Evolutionary conservation across 768 basidiomycete genomes (phyloP).

Genomic region (Erythrobasidium yunnanense): DNA sequence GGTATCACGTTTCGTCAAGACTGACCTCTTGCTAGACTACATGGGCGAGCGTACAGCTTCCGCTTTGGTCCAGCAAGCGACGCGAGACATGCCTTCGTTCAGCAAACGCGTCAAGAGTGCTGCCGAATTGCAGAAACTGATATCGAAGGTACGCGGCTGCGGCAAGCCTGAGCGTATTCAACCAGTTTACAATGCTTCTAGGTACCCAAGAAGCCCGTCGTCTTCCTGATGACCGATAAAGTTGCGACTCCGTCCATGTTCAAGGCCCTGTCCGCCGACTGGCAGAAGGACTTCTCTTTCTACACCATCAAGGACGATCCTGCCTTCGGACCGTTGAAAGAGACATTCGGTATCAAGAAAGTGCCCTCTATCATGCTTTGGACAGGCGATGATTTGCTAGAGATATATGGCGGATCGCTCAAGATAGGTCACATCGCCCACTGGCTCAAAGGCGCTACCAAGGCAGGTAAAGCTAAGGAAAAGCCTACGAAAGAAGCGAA

Average conservation of each 20-base stretch:
- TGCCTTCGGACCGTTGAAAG: slow-evolving; percentile 27
- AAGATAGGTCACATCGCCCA: slow-evolving; percentile 21
- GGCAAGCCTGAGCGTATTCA: not conserved
- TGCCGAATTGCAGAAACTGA: slow-evolving; percentile 24
- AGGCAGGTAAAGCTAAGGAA: not conserved
- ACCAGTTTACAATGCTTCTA: not conserved
- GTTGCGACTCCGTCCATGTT: slow-evolving; percentile 34
- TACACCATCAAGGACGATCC: slow-evolving; percentile 35
- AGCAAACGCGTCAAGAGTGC: slow-evolving; percentile 30
- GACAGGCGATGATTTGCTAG: slow-evolving; percentile 6
- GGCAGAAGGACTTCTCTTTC: slow-evolving; percentile 32
- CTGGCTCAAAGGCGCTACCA: slow-evolving; percentile 13
- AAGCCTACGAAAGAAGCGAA: not conserved
- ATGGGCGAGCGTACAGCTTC: slow-evolving; percentile 33
- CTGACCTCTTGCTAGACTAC: slow-evolving; percentile 22
- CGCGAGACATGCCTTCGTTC: slow-evolving; percentile 34
- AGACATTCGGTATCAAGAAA: slow-evolving; percentile 32
- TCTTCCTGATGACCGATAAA: slow-evolving; percentile 36
- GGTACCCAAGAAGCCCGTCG: slow-evolving; percentile 33
- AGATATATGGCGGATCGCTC: slow-evolving; percentile 31
- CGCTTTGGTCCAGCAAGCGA: slow-evolving; percentile 33
- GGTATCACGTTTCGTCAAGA: not conserved
- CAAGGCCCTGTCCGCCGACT: slow-evolving; percentile 38
- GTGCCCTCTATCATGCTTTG: slow-evolving; percentile 32
- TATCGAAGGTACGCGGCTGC: not conserved